These are phyloP conservation scores for Phytophthora meadii DNA, from an alignment of 352 stramenopile genomes.

Conservation along the genomic window DNA sequence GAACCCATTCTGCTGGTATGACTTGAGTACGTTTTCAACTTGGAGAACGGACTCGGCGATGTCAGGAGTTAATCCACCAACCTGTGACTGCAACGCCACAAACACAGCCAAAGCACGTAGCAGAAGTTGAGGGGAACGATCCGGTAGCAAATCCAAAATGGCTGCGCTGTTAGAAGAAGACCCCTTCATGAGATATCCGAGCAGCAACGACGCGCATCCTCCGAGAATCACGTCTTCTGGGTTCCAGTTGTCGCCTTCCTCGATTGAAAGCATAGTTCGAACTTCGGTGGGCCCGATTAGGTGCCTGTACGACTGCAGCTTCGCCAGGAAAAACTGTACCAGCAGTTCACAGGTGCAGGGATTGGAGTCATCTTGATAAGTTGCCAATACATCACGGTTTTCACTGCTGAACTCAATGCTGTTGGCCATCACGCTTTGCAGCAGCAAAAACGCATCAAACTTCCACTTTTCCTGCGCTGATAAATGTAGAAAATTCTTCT, in stretches of 20 bases:
- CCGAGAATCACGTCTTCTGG: slow-evolving; percentile 82
- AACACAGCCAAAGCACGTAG: slow-evolving; percentile 69
- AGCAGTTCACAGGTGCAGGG: slow-evolving; percentile 46
- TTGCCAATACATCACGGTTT: slow-evolving; percentile 56
- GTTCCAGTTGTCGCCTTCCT: slow-evolving; percentile 48
- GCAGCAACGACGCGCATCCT: slow-evolving; percentile 67
- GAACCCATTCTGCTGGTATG: neutral
- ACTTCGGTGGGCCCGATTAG: slow-evolving; percentile 44
- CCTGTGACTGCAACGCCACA: slow-evolving; percentile 77
- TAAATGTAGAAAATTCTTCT: neutral
- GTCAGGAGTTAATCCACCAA: slow-evolving; percentile 74
- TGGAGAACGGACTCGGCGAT: slow-evolving; percentile 69
- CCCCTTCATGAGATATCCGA: slow-evolving; percentile 77
- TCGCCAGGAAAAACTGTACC: slow-evolving; percentile 58
- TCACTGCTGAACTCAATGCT: slow-evolving; percentile 64
- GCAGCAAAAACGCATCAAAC: slow-evolving; percentile 66
- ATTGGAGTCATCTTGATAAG: neutral
- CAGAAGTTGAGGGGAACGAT: slow-evolving; percentile 53
- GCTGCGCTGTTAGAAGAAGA: slow-evolving; percentile 41
- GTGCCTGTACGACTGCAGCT: slow-evolving; percentile 59
- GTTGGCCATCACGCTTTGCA: slow-evolving; percentile 78
- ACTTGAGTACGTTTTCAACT: slow-evolving; percentile 74
- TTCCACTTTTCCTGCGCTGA: slow-evolving; percentile 49
- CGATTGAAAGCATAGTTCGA: slow-evolving; percentile 9
- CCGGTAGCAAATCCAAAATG: slow-evolving; percentile 54